These are phyloP conservation scores for Penstemon davidsonii DNA, from an alignment of 257 asterid genomes.

Conservation along the genomic window DNA sequence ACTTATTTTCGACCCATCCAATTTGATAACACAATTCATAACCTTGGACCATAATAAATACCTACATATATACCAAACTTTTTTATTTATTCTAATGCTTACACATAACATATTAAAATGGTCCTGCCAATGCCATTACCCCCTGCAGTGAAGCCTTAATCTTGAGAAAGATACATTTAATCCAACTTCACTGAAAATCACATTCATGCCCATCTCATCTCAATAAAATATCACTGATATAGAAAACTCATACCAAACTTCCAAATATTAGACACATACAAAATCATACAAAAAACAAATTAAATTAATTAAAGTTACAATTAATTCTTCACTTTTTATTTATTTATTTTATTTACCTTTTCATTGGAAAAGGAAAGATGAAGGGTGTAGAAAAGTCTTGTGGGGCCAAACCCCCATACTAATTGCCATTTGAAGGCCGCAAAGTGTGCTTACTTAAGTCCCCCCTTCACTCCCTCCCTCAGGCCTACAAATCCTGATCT, in stretches of 20 bases:
- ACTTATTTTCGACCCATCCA: too few relatives aligned
- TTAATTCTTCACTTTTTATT: not conserved
- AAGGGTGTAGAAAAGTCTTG: conserved; percentile 32
- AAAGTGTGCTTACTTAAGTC: conserved; percentile 48
- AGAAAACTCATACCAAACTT: not conserved
- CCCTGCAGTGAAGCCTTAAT: conserved; percentile 26
- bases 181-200: conserved; percentile 11
- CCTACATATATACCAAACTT: conserved; percentile 2
- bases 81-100: not conserved
- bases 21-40: too few relatives aligned
- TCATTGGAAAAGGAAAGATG: conserved; percentile 34
- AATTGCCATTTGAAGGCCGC: too few relatives aligned
- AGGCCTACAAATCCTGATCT: conserved; percentile 8
- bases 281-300: not conserved
- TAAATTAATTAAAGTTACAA: not conserved
- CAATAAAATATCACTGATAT: not conserved
- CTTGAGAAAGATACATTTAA: conserved; percentile 41
- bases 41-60: not conserved
- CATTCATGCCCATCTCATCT: conserved; percentile 3
- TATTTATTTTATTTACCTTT: not conserved
- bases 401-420: conserved; percentile 43
- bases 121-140: not conserved
- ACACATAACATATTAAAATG: not conserved
- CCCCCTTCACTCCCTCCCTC: conserved; percentile 6
- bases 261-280: not conserved